Evolutionary conservation across 2,329 filamentous ascomycete species (phyloP).

Genomic region (Stachybotrys elegans): DNA sequence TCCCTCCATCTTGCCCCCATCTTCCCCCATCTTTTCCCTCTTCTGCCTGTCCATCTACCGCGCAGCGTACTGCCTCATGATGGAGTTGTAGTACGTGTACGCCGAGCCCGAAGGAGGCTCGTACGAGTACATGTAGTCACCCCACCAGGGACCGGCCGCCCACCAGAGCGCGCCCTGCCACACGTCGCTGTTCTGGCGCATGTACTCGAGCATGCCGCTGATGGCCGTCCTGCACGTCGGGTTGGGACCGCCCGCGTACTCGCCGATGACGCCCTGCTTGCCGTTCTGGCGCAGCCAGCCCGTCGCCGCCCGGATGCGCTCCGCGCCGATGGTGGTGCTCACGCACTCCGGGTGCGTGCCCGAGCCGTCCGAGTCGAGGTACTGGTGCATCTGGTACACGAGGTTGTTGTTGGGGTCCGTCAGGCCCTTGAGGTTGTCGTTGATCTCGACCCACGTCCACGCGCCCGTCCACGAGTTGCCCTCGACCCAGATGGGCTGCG

Average conservation of each 20-base stretch:
- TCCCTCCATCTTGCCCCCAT: too few species aligned
- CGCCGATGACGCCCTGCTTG: conserved; percentile 51
- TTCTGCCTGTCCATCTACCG: too few species aligned
- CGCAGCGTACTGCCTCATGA: conserved; percentile 11
- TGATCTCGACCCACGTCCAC: conserved; percentile 38
- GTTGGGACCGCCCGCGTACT: conserved; percentile 52
- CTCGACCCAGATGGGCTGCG: conserved; percentile 51
- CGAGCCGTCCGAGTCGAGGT: conserved; percentile 50
- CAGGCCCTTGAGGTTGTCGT: conserved; percentile 36
- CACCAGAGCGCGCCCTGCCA: conserved; percentile 56
- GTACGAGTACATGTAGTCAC: conserved; percentile 41
- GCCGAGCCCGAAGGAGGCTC: conserved; percentile 38
- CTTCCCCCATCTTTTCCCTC: too few species aligned
- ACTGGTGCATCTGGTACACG: conserved; percentile 57
- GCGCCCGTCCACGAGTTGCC: conserved; percentile 51
- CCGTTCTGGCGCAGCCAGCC: conserved; percentile 50
- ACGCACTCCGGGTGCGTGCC: conserved; percentile 44
- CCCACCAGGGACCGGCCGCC: conserved; percentile 57
- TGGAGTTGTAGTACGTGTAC: conserved; percentile 27
- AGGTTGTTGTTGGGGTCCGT: conserved; percentile 46
- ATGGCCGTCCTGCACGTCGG: conserved; percentile 45
- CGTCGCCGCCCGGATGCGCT: conserved; percentile 45
- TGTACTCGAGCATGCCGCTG: conserved; percentile 44
- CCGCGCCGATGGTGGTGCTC: conserved; percentile 41
- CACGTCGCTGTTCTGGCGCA: conserved; percentile 51